phyloP scores from a whole-genome alignment of 208 protist genomes.

The Tritrichomonas foetus region DNA sequence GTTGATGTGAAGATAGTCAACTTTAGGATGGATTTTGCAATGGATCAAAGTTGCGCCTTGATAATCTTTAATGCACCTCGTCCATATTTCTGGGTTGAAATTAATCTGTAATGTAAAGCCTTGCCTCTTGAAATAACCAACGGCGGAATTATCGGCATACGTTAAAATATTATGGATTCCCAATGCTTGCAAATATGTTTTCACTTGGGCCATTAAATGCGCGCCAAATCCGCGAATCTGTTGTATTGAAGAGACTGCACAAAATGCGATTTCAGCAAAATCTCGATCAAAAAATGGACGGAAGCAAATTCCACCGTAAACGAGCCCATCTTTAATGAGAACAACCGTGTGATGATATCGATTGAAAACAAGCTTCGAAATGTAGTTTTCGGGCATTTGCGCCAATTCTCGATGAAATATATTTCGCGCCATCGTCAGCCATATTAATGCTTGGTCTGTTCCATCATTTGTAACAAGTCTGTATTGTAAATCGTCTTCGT shows the following conservation, averaged over 20 bases:
- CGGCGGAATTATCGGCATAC: constrained; percentile 77
- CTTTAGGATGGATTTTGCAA: constrained; percentile 61
- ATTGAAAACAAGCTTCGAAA: neutral
- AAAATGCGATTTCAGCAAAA: constrained; percentile 77
- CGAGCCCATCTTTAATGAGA: neutral
- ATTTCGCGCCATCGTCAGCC: neutral
- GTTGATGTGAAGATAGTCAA: constrained; percentile 64
- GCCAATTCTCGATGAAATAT: constrained; percentile 6
- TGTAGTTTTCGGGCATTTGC: constrained; percentile 36
- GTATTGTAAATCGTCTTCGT: neutral
- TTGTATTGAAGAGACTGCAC: constrained; percentile 64
- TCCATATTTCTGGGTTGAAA: constrained; percentile 58
- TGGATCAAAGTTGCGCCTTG: constrained; percentile 73
- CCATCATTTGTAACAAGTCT: neutral
- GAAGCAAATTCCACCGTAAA: constrained; percentile 69
- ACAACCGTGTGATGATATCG: neutral
- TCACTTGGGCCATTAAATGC: constrained; percentile 68
- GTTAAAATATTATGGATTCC: constrained; percentile 69
- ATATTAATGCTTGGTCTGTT: neutral
- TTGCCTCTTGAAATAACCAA: constrained; percentile 77
- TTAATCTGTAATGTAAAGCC: constrained; percentile 50
- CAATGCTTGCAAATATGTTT: constrained; percentile 58
- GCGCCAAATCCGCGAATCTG: constrained; percentile 71
- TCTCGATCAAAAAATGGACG: constrained; percentile 62
- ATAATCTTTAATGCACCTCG: constrained; percentile 76